Percentiles rank a stretch among this genome's conserved stretches.
phyloP scores from a whole-genome alignment of 1,139 yeast genomes.

The Cylindricascospora bacillispora region DNA sequence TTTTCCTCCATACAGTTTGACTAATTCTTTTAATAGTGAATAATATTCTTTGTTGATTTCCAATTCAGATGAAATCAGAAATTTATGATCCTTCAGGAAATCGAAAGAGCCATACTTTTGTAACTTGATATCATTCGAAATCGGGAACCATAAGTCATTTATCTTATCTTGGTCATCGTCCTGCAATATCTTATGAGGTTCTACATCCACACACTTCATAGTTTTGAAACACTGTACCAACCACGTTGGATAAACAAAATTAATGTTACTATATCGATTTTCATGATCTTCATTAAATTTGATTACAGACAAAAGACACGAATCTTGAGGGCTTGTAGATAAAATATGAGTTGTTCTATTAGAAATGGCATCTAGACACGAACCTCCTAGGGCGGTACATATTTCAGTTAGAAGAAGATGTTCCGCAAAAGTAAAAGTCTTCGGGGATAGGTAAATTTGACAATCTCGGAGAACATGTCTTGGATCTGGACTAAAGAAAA shows the following conservation, averaged over 20 bases:
- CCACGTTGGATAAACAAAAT: conserved; percentile 70
- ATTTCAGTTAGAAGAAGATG: conserved; percentile 47
- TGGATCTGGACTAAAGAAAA: conserved; percentile 51
- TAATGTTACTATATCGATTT: conserved; percentile 25
- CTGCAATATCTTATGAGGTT: conserved; percentile 33
- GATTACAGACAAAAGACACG: conserved; percentile 5
- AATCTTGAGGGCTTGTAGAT: conserved; percentile 43
- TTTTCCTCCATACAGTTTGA: conserved; percentile 31
- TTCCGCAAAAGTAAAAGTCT: conserved; percentile 50
- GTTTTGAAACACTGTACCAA: conserved; percentile 51
- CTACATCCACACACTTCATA: conserved; percentile 39
- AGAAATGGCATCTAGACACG: conserved; percentile 49
- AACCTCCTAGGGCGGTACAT: conserved; percentile 63
- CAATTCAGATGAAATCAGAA: conserved; percentile 24
- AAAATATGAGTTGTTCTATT: conserved; percentile 69
- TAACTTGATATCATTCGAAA: conserved; percentile 4
- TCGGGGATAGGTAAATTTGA: conserved; percentile 47
- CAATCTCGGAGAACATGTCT: conserved; percentile 48
- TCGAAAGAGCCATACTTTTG: conserved; percentile 4
- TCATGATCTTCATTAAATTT: conserved; percentile 8
- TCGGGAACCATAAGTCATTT: conserved; percentile 15
- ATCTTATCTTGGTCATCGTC: conserved; percentile 7
- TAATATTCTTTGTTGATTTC: conserved; percentile 23
- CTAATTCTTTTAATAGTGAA: conserved; percentile 25
- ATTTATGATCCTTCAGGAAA: conserved; percentile 13